phyloP scores from a whole-genome alignment of 139 green algal species.

The Eudorina sp. region DNA sequence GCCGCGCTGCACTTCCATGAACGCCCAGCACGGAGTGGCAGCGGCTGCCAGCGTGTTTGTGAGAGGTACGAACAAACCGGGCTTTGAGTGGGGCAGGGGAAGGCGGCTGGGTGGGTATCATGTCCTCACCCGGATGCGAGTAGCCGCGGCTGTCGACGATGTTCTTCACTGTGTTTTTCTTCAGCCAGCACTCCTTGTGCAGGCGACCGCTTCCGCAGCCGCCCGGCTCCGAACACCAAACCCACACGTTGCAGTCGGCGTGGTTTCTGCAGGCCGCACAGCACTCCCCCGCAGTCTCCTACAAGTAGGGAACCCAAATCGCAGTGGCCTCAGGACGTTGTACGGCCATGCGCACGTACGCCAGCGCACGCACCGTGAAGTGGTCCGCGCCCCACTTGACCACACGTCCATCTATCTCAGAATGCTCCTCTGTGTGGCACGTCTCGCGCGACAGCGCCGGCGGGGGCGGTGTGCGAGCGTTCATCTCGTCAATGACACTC shows the following conservation, averaged over 20 bases:
- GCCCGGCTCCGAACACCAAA: constrained; percentile 56
- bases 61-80: too few relatives aligned
- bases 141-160: constrained; percentile 40
- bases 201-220: constrained; percentile 55
- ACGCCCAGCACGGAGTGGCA: too few relatives aligned
- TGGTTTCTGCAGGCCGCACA: constrained; percentile 50
- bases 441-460: background rate
- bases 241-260: constrained; percentile 66
- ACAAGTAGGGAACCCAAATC: background rate
- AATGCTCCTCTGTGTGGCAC: constrained; percentile 51
- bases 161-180: constrained; percentile 53
- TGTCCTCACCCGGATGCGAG: constrained; percentile 16
- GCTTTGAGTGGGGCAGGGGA: too few relatives aligned
- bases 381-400: constrained; percentile 59
- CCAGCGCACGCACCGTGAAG: constrained; percentile 37
- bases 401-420: constrained; percentile 57
- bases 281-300: constrained; percentile 55
- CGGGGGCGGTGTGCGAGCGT: constrained; percentile 27
- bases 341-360: background rate
- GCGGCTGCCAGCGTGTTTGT: too few relatives aligned
- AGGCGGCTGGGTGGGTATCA: background rate
- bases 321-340: background rate
- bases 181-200: constrained; percentile 71
- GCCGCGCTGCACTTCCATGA: too few relatives aligned
- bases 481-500: constrained; percentile 45